Evolutionary conservation across 139 green algal species (phyloP).

Genomic region (Closterium sp.): DNA sequence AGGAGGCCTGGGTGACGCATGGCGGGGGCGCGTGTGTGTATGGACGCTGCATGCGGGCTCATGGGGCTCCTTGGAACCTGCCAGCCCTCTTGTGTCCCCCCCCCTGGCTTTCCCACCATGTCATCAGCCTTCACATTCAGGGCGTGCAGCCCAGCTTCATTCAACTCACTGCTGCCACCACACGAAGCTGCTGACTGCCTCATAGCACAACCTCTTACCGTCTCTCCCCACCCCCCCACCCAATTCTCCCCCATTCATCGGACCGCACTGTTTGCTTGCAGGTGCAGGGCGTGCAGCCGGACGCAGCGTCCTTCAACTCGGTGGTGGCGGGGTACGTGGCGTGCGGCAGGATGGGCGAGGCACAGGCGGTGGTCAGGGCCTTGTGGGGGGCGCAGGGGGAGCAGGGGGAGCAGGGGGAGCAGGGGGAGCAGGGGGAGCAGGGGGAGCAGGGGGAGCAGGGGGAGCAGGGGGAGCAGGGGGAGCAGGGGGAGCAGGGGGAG

Average conservation of each 20-base stretch:
- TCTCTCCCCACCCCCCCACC: too few species aligned
- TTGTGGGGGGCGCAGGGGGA: background rate
- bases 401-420: background rate
- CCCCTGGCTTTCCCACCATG: too few species aligned
- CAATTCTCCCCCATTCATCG: too few species aligned
- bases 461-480: background rate
- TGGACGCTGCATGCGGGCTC: too few species aligned
- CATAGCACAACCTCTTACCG: too few species aligned
- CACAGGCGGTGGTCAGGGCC: background rate
- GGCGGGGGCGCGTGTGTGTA: too few species aligned
- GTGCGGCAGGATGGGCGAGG: background rate
- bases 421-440: background rate
- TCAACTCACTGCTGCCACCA: background rate
- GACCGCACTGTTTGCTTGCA: too few species aligned
- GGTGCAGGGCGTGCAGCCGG: background rate
- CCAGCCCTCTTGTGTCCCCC: too few species aligned
- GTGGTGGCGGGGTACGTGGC: background rate
- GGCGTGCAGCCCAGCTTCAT: background rate
- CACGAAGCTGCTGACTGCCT: too few species aligned
- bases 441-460: background rate
- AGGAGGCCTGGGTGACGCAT: too few species aligned
- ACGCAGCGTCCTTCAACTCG: slow-evolving; percentile 13
- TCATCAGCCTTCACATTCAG: background rate
- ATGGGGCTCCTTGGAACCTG: too few species aligned
- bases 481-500: too few species aligned